These are phyloP conservation scores for Teratosphaeriaceae sp. DNA, from an alignment of 2,329 filamentous ascomycete genomes.

Conservation along the genomic window DNA sequence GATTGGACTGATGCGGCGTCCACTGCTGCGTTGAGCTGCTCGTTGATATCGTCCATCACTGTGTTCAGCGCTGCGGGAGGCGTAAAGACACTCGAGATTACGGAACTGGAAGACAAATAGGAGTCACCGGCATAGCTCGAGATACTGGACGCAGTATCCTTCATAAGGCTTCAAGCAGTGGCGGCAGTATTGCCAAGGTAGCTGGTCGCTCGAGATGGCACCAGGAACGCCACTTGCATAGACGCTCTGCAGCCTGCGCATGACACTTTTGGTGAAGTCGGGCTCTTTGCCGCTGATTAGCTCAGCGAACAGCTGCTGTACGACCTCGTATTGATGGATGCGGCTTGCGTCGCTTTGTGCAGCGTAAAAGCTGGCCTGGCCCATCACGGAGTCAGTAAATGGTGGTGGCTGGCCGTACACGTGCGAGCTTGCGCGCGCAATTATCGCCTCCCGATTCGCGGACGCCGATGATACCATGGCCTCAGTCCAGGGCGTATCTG, in stretches of 20 bases:
- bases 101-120: conserved; percentile 42
- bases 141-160: conserved; percentile 35
- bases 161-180: background rate
- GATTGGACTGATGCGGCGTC: conserved; percentile 52
- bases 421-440: conserved; percentile 60
- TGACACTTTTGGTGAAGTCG: conserved; percentile 73
- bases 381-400: conserved; percentile 40
- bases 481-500: conserved; percentile 46
- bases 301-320: conserved; percentile 69
- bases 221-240: conserved; percentile 62
- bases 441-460: conserved; percentile 56
- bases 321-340: conserved; percentile 60
- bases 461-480: conserved; percentile 51
- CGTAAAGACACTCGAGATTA: conserved; percentile 46
- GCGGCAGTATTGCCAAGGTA: conserved; percentile 37
- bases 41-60: conserved; percentile 50
- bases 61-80: conserved; percentile 52
- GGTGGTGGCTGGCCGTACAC: conserved; percentile 61
- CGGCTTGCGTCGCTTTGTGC: conserved; percentile 56
- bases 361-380: conserved; percentile 49
- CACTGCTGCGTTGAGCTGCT: conserved; percentile 53
- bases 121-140: conserved; percentile 48
- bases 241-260: conserved; percentile 62
- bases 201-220: conserved; percentile 44
- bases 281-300: conserved; percentile 71